Base-by-base conservation (phyloP, 805 yeast species). In the Saccharomycopsis microspora region DNA sequence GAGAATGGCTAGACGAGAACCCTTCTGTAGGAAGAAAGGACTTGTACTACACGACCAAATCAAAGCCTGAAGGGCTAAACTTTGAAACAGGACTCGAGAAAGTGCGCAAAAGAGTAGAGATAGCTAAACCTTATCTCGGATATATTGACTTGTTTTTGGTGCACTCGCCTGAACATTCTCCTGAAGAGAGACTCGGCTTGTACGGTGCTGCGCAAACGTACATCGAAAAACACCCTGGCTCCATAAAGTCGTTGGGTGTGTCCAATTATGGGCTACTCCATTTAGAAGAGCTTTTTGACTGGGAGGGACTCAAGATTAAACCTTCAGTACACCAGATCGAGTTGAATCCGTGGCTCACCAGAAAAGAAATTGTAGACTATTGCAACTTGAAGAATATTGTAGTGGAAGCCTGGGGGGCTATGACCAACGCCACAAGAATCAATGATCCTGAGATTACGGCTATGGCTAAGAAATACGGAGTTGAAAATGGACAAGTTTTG, bases 401-500 rank as follows among this genome's bases (percentile, higher is more conserved):
- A 6, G 58, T 72, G 5, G 79, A 80, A 57, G 85, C 87, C 0
- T 82, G 75, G 63, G 70, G 80, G 29, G 85, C 88, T 8, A 68
- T 81, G 58, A 79, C 83, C 1, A 73, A 73, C 50, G 82, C 79
- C 33, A 54, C 44, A 31, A 71, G 66, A 54, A 56, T 76, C 39
- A 57, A 62, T 42, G 79, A 75, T 55, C 67, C 70, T 0, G 78
- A 76, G 52, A 87, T 93, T 55, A 89, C 96, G 64, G 96, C 88
- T 57, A 73, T 93, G 60, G 98, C 98, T 36, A 96, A 93, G 46
- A 87, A 90, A 67, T 93, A 93, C 64, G 97, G 97, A 53, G 67
- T 69, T 11, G 53, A 75, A 3, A 64, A 67, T 36, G 74, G 74
- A 1, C 81, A 77, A 59, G 70, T 78, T 5, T 63, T 78, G 43